These are phyloP conservation scores for Trypethelium eluteriae DNA, from an alignment of 495 filamentous ascomycete species.

Conservation along the genomic window DNA sequence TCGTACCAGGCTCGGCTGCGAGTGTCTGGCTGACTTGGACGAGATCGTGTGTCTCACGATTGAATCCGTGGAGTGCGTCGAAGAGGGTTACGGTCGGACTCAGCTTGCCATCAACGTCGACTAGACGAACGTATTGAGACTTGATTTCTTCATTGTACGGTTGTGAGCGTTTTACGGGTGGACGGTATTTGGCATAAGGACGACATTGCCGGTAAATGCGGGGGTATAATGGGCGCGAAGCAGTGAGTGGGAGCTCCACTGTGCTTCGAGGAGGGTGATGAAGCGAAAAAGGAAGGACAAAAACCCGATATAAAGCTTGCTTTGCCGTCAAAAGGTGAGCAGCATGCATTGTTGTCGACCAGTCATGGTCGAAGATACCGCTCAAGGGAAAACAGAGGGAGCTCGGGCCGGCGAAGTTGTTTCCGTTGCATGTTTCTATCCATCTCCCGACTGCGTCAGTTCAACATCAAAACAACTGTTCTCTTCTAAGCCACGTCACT, in stretches of 20 bases:
- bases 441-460: background rate
- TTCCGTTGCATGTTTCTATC: background rate
- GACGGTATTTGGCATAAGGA: slow-evolving; percentile 10
- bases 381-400: background rate
- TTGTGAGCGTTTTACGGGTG: slow-evolving; percentile 16
- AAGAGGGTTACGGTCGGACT: slow-evolving; percentile 25
- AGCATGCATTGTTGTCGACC: no score
- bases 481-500: background rate
- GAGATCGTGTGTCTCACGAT: slow-evolving; percentile 47
- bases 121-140: slow-evolving; percentile 17
- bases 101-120: slow-evolving; percentile 27
- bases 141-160: slow-evolving; percentile 27
- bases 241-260: background rate
- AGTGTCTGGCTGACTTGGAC: slow-evolving; percentile 45
- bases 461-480: background rate
- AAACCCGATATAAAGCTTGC: slow-evolving; percentile 32
- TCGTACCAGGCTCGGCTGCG: slow-evolving; percentile 16
- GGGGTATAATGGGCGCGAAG: slow-evolving; percentile 13
- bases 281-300: slow-evolving; percentile 26
- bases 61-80: slow-evolving; percentile 43
- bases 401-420: background rate
- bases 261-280: slow-evolving; percentile 3
- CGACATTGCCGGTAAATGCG: slow-evolving; percentile 15
- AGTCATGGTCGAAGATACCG: background rate
- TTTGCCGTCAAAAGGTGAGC: slow-evolving; percentile 18